Percentiles rank a stretch among this genome's conserved stretches.
Conservation (phyloP, 2,329 filamentous ascomycete species). For the Colletotrichum musicola region DNA sequence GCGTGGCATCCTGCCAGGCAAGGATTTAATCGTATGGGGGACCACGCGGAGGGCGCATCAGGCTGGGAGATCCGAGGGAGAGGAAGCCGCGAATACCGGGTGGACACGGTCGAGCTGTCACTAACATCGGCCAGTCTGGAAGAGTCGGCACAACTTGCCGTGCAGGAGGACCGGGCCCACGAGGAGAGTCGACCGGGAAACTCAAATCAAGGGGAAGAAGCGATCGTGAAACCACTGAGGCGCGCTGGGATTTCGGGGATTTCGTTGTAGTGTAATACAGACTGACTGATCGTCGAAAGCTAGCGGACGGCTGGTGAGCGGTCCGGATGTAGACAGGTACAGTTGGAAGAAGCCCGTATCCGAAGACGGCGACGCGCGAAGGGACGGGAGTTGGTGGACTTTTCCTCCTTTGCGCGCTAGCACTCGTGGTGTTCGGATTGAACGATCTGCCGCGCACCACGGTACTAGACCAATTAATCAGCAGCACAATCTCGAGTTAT, state of each 20-base stretch:
- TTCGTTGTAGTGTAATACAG: too few relatives aligned
- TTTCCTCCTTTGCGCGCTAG: constrained; percentile 3
- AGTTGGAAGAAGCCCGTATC: constrained; percentile 8
- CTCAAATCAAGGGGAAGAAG: neutral
- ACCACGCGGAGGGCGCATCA: constrained; percentile 12
- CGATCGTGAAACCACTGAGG: neutral
- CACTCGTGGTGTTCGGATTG: neutral
- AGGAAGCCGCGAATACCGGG: constrained; percentile 26
- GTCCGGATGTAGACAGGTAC: neutral
- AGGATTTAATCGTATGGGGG: constrained; percentile 11
- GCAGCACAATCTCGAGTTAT: neutral
- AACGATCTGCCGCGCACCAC: neutral
- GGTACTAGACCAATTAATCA: too few relatives aligned
- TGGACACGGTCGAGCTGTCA: constrained; percentile 16
- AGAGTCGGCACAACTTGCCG: constrained; percentile 34
- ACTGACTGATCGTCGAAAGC: too few relatives aligned
- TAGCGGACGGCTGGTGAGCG: neutral
- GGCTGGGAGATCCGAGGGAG: constrained; percentile 24
- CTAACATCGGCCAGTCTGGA: constrained; percentile 17
- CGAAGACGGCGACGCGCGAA: constrained; percentile 12
- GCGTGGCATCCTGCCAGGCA: constrained; percentile 6
- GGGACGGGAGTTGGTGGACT: neutral
- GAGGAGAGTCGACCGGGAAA: constrained; percentile 12
- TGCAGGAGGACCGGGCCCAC: constrained; percentile 9
- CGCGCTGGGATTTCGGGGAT: too few relatives aligned